A percentile compares a stretch with the other conserved stretches of the same genome.
phyloP scores from a whole-genome alignment of 139 green algal genomes.

The Asterochloris sp. region DNA sequence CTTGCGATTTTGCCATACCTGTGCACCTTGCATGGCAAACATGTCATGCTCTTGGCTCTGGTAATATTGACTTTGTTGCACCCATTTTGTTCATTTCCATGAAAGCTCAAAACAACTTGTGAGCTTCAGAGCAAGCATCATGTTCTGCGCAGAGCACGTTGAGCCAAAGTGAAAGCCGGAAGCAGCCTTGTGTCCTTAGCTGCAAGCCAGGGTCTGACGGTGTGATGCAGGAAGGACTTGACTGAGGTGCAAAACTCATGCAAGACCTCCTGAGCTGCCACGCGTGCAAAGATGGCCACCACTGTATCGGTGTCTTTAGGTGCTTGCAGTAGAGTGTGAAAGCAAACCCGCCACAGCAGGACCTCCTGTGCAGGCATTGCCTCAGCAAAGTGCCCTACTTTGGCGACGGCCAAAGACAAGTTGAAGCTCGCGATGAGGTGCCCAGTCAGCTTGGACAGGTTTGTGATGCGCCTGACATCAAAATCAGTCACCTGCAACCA shows the following conservation, averaged over 20 bases:
- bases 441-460: slow-evolving; percentile 48
- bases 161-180: no score
- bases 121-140: no score
- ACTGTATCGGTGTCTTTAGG: slow-evolving; percentile 19
- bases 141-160: no score
- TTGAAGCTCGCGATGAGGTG: slow-evolving; percentile 19
- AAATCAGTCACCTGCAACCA: slow-evolving; percentile 9
- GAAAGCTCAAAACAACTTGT: no score
- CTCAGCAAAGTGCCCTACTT: slow-evolving; percentile 33
- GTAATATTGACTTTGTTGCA: no score
- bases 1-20: neutral
- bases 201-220: slow-evolving; percentile 59
- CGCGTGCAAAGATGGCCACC: slow-evolving; percentile 32
- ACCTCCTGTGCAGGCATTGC: slow-evolving; percentile 26
- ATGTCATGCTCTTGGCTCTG: neutral
- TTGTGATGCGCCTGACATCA: slow-evolving; percentile 38
- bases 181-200: neutral
- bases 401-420: slow-evolving; percentile 34
- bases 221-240: slow-evolving; percentile 38
- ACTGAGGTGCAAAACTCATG: slow-evolving; percentile 9
- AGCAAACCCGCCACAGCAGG: slow-evolving; percentile 58
- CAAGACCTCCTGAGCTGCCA: neutral
- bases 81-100: no score
- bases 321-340: slow-evolving; percentile 51
- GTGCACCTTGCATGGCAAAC: slow-evolving; percentile 33